Base-by-base conservation (phyloP, 192 early-diverging fungal species). In the Linderina pennispora region DNA sequence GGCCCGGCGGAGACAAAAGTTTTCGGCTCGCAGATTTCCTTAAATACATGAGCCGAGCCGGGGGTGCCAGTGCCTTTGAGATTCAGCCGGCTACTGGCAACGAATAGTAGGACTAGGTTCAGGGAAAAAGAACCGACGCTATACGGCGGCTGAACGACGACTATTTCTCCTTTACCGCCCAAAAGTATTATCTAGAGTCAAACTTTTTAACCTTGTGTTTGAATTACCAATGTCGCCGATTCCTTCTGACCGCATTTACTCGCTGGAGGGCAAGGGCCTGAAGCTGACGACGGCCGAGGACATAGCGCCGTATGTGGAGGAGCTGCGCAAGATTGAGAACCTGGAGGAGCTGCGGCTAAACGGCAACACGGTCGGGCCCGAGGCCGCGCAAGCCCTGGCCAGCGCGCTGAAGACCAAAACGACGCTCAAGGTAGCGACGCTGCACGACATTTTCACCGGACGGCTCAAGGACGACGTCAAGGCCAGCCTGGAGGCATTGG, bases 361-460 rank as follows among this genome's bases (percentile, higher is more conserved):
- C 53, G 95, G 95, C 26, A 96, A 95, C 75, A 94, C 92, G 8
- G 82, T 94, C 51, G 91, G 92, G 24, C 85, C 96, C 26, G 91
- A 93, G 44, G 95, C 95, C 3, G 82, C 85, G 28, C 58, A 83
- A 38, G 86, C 85, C 19, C 73, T 98, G 23, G 89, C 87, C 31
- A 62, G 48, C 21, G 81, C 79, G 7, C 62, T 94, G 40, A 80
- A 81, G 51, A 69, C 71, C 41, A 86, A 84, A 58, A 62, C 63
- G 21, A 63, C 65, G 3, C 54, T 96, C 8, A 88, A 86, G 86
- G 89, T 91, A 78, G 89, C 87, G 25, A 85, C 86, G 28, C 75
- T 94, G 25, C 80, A 84, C 43, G 95, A 98, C 58, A 93, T 94
- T 40, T 98, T 96, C 58, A 98, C 95, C 17, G 83, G 92, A 21